Conservation (phyloP, 2,329 filamentous ascomycete species). For the Myotisia sp. region DNA sequence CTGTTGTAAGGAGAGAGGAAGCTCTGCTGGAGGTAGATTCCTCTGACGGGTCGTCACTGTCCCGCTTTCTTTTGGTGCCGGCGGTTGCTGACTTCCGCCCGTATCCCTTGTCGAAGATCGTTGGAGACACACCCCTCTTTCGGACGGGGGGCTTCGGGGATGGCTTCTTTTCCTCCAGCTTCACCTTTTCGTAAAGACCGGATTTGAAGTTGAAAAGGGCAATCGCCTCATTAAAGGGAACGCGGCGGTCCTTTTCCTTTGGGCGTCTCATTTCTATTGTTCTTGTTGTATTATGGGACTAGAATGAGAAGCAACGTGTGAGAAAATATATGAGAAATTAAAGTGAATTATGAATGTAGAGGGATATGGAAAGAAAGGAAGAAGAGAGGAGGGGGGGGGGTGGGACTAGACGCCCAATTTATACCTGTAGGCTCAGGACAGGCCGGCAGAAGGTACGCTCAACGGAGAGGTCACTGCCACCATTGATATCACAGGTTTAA, state of each 20-base stretch:
- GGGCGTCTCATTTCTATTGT: neutral
- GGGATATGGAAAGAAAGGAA: neutral
- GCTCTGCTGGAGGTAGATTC: too few relatives aligned
- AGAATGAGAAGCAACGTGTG: neutral
- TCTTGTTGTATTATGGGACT: neutral
- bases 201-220: slow-evolving; percentile 1
- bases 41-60: too few relatives aligned
- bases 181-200: neutral
- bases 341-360: neutral
- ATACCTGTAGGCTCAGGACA: too few relatives aligned
- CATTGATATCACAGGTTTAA: too few relatives aligned
- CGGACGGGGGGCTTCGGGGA: neutral
- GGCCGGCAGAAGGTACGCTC: too few relatives aligned
- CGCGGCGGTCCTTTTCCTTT: slow-evolving; percentile 1
- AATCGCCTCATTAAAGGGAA: slow-evolving; percentile 2
- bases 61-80: too few relatives aligned
- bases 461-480: too few relatives aligned
- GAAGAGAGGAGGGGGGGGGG: neutral
- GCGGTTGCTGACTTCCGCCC: neutral
- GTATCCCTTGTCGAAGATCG: neutral
- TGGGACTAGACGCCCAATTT: too few relatives aligned
- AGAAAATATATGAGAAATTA: neutral
- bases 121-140: neutral
- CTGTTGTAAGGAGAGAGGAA: too few relatives aligned
- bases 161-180: neutral